phyloP scores from a whole-genome alignment of 495 filamentous ascomycete species.

The Hypoxylon trugodes region DNA sequence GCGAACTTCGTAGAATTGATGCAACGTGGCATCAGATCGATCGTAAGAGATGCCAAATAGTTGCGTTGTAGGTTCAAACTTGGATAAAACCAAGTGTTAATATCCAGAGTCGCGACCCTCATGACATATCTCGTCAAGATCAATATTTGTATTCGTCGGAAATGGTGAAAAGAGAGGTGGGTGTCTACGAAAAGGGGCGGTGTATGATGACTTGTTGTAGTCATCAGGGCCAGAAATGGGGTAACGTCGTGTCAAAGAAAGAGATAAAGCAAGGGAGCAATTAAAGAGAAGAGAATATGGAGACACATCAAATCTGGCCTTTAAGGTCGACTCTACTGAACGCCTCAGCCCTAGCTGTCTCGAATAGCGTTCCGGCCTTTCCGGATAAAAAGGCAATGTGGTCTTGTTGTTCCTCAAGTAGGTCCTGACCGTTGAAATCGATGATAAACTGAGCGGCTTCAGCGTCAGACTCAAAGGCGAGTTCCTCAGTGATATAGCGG shows the following conservation, averaged over 20 bases:
- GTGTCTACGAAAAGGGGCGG: slow-evolving; percentile 37
- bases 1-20: slow-evolving; percentile 6
- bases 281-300: slow-evolving; percentile 21
- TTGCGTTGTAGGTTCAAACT: slow-evolving; percentile 29
- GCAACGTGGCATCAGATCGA: slow-evolving; percentile 17
- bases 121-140: slow-evolving; percentile 18
- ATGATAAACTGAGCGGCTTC: slow-evolving; percentile 89
- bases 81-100: slow-evolving; percentile 23
- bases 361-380: slow-evolving; percentile 78
- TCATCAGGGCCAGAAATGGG: slow-evolving; percentile 19
- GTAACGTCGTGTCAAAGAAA: slow-evolving; percentile 21
- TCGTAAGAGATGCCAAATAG: slow-evolving; percentile 23
- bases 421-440: slow-evolving; percentile 73
- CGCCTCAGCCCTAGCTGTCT: slow-evolving; percentile 71
- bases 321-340: slow-evolving; percentile 94
- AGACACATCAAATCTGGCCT: slow-evolving; percentile 80
- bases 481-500: slow-evolving; percentile 92
- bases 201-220: slow-evolving; percentile 15
- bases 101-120: slow-evolving; percentile 23
- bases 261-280: slow-evolving; percentile 14
- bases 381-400: slow-evolving; percentile 77
- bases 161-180: slow-evolving; percentile 9
- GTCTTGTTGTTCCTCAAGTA: slow-evolving; percentile 81
- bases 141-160: slow-evolving; percentile 10
- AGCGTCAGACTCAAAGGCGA: slow-evolving; percentile 92